Evolutionary conservation across 1,284 basidiomycete genomes (phyloP), one percentile per base, ranked within the genome.

Genomic region (Vanrija sp.): DNA sequence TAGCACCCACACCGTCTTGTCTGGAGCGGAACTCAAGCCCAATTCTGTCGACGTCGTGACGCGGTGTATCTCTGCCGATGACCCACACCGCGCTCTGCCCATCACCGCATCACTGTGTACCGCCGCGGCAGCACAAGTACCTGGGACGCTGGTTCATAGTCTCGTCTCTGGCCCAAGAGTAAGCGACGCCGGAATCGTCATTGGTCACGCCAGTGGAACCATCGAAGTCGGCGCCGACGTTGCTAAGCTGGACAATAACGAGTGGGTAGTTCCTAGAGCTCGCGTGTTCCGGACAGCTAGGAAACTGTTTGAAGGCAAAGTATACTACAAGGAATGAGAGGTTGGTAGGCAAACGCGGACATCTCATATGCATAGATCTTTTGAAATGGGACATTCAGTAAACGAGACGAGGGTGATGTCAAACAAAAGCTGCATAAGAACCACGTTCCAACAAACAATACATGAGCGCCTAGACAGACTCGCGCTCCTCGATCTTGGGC

Each of bases 61-160:
- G 10, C 80, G 84, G 51, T 83, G 86, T 1, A 79, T 85, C 34
- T 87, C 85, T 0, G 87, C 88, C 83, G 86, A 86, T 2, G 82
- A 85, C 2, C 77, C 85, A 6, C 87, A 88, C 71, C 85, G 84
- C 62, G 84, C 86, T 0, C 81, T 88, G 0, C 86, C 86, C 1
- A 86, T 87, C 83, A 88, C 86, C 0, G 82, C 87, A 1, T 86
- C 84, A 0, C 78, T 88, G 15, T 86, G 86, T 63, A 79, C 86
- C 4, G 87, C 86, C 0, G 85, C 86, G 5, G 85, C 86, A 0
- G 78, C 83, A 1, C 78, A 80, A 43, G 73, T 84, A 6, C 62
- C 78, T 10, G 81, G 80, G 0, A 83, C 84, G 0, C 55, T 87
- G 8, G 80, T 82, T 5, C 15, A 81, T 80, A 75, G 67, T 2